Evolutionary conservation across 371 early-diverging fungal genomes (phyloP).

Genomic region (Dinochytrium kinnereticum): DNA sequence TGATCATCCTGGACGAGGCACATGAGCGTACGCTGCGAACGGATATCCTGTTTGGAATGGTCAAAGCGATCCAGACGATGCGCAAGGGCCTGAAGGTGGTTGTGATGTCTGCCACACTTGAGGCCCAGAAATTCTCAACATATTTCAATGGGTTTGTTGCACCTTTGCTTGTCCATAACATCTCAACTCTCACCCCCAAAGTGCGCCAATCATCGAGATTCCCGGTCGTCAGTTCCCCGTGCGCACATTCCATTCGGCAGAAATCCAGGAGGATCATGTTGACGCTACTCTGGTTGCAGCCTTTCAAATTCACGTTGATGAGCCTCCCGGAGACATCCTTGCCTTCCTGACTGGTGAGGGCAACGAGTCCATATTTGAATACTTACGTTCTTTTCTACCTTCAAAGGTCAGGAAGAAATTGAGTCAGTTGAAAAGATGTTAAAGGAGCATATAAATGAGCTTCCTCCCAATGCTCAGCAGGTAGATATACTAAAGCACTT

Average conservation of each 20-base stretch:
- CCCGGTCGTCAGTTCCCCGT: conserved; percentile 91
- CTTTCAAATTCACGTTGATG: conserved; percentile 89
- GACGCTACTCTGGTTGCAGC: conserved; percentile 86
- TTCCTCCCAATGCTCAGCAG: conserved; percentile 37
- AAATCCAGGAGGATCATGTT: conserved; percentile 87
- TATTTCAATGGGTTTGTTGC: conserved; percentile 73
- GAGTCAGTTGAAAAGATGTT: conserved; percentile 85
- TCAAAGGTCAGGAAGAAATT: conserved; percentile 82
- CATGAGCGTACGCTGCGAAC: conserved; percentile 98
- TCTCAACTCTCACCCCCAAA: conserved; percentile 29
- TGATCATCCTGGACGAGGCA: conserved; percentile 96
- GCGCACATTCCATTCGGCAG: conserved; percentile 74
- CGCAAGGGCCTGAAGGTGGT: conserved; percentile 84
- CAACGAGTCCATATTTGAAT: too few relatives aligned
- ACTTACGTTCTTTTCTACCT: too few relatives aligned
- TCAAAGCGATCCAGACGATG: conserved; percentile 80
- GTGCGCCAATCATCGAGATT: conserved; percentile 80
- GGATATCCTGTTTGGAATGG: conserved; percentile 95
- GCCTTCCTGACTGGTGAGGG: conserved; percentile 84
- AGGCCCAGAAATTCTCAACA: conserved; percentile 87
- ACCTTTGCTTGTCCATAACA: background rate
- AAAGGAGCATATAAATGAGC: conserved; percentile 53
- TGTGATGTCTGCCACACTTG: conserved; percentile 97
- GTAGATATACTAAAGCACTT: conserved; percentile 4
- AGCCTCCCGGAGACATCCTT: conserved; percentile 86